Evolutionary conservation across 148 eudicot genomes (phyloP).

Genomic region (Camellia lanceoleosa): DNA sequence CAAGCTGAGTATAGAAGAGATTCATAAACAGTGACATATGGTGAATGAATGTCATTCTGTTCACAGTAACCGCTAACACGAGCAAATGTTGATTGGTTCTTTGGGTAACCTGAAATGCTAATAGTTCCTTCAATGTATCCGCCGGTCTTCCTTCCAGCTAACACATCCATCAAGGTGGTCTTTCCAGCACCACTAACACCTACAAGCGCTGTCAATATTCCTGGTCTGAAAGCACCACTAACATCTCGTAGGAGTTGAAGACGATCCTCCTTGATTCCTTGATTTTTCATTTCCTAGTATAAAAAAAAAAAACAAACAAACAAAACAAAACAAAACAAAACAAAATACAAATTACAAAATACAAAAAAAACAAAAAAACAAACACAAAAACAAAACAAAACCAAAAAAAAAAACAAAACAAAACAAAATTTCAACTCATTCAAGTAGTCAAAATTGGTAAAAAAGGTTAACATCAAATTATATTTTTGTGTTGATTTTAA

Average conservation of each 20-base stretch:
- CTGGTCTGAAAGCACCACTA: conserved; percentile 72
- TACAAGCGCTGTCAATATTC: conserved; percentile 66
- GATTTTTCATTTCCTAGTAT: conserved; percentile 54
- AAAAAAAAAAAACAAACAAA: too few species aligned
- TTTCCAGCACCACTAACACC: conserved; percentile 83
- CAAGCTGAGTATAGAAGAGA: conserved; percentile 66
- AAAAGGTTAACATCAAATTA: too few species aligned
- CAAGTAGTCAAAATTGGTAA: too few species aligned
- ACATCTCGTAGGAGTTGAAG: conserved; percentile 58
- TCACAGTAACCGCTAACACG: conserved; percentile 70
- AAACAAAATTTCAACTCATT: neutral
- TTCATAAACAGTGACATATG: conserved; percentile 64
- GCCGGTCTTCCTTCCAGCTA: conserved; percentile 68
- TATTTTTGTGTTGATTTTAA: neutral
- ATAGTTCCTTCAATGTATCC: conserved; percentile 62
- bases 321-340: too few species aligned
- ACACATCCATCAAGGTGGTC: conserved; percentile 66
- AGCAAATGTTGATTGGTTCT: conserved; percentile 66
- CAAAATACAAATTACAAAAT: too few species aligned
- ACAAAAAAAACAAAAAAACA: too few species aligned
- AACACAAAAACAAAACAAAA: too few species aligned
- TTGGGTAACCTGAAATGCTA: conserved; percentile 57
- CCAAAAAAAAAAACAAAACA: neutral
- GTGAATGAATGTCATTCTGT: conserved; percentile 69
- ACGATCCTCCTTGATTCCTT: conserved; percentile 50